Evolutionary conservation across 495 filamentous ascomycete genomes (phyloP).

Genomic region (Daldinia concentrica): DNA sequence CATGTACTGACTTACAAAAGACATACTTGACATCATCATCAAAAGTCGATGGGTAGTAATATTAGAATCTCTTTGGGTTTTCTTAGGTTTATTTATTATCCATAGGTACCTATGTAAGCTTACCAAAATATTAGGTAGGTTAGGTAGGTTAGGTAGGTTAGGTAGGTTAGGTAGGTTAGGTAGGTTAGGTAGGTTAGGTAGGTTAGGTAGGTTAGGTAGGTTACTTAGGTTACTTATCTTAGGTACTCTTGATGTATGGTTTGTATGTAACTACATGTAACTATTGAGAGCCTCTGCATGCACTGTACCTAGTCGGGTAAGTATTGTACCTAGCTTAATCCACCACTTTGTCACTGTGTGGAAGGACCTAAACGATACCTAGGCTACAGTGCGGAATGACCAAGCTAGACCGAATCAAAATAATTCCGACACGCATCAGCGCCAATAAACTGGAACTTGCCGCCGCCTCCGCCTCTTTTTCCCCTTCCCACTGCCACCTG

Average conservation of each 20-base stretch:
- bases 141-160: too few species aligned
- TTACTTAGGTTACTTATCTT: not conserved
- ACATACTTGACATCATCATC: conserved; percentile 6
- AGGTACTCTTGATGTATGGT: not conserved
- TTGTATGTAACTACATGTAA: not conserved
- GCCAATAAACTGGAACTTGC: conserved; percentile 43
- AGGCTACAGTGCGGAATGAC: not conserved
- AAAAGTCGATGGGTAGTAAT: conserved; percentile 21
- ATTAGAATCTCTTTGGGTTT: conserved; percentile 13
- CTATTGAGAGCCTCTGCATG: conserved; percentile 1
- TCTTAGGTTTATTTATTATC: conserved; percentile 1
- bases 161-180: too few species aligned
- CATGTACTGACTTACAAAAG: not conserved
- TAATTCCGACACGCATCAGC: conserved; percentile 43
- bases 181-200: too few species aligned
- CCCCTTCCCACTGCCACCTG: conserved; percentile 46
- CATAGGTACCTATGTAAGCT: not conserved
- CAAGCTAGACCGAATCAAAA: conserved; percentile 30
- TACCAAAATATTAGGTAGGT: not conserved
- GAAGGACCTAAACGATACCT: not conserved
- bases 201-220: too few species aligned
- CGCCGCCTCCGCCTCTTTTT: conserved; percentile 44
- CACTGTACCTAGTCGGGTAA: conserved; percentile 2
- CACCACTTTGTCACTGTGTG: not conserved
- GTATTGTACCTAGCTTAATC: conserved; percentile 25